Evolutionary conservation across 2,329 filamentous ascomycete species (phyloP).

Genomic region (Aureobasidium melanogenum): DNA sequence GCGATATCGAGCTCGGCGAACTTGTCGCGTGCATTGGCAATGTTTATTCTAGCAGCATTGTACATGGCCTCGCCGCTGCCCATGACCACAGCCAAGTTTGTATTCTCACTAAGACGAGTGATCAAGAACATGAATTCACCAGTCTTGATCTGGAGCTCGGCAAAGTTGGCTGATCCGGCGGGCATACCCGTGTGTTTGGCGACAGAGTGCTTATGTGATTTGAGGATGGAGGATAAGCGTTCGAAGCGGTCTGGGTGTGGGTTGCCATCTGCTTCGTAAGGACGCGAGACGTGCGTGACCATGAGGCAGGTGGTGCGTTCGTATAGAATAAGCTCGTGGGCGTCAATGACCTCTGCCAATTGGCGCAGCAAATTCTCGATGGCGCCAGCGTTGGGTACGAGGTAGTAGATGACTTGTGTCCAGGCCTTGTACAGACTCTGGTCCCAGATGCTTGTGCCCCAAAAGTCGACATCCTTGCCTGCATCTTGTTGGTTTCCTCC

Average conservation of each 20-base stretch:
- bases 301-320: constrained; percentile 94
- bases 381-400: constrained; percentile 84
- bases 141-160: constrained; percentile 72
- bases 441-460: constrained; percentile 96
- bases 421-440: constrained; percentile 97
- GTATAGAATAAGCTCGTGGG: constrained; percentile 88
- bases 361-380: constrained; percentile 81
- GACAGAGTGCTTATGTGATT: constrained; percentile 86
- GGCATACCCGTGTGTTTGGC: constrained; percentile 68
- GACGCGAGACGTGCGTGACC: constrained; percentile 81
- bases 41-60: constrained; percentile 84
- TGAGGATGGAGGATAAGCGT: constrained; percentile 93
- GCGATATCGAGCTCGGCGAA: constrained; percentile 57
- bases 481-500: constrained; percentile 30
- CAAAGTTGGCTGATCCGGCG: constrained; percentile 73
- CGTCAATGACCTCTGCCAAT: constrained; percentile 77
- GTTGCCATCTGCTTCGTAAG: constrained; percentile 60
- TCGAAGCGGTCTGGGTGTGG: constrained; percentile 90
- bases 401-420: constrained; percentile 94
- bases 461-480: constrained; percentile 58
- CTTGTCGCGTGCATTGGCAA: constrained; percentile 72
- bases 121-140: constrained; percentile 86
- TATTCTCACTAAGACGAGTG: constrained; percentile 93
- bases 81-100: constrained; percentile 85
- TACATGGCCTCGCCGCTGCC: constrained; percentile 86